These are phyloP conservation scores for Pyricularia pennisetigena DNA, from an alignment of 2,329 filamentous ascomycete species.

Conservation along the genomic window DNA sequence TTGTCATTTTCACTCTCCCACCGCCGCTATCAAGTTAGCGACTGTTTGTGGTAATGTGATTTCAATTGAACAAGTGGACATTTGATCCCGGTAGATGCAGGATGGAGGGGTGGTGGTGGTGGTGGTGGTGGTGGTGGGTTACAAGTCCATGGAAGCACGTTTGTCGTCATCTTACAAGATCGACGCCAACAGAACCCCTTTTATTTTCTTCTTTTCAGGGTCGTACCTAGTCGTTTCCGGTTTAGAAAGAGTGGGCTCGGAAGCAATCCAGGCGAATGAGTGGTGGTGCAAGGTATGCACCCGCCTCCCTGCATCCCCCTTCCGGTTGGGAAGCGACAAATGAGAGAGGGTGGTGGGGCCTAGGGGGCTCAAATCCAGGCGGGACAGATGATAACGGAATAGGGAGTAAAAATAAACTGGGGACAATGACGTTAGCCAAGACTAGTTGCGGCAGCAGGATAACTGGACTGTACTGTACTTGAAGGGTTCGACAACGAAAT, in stretches of 20 bases:
- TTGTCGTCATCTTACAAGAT: background rate
- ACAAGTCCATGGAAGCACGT: background rate
- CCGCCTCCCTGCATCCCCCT: background rate
- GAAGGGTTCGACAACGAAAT: background rate
- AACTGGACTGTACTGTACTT: no score
- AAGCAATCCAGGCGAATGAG: background rate
- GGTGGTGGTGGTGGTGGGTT: background rate
- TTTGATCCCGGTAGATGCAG: background rate
- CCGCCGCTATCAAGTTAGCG: no score
- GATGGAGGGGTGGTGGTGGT: background rate
- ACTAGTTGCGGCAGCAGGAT: background rate
- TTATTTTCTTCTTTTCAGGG: background rate
- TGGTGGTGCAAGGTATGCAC: background rate
- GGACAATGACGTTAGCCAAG: background rate
- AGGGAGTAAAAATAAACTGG: background rate
- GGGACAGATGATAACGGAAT: background rate
- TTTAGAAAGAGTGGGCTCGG: background rate
- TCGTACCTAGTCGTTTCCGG: background rate
- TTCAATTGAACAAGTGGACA: background rate
- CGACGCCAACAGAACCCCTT: background rate
- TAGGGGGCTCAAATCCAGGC: background rate
- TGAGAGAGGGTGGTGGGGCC: background rate
- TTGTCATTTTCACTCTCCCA: background rate
- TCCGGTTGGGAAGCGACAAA: background rate
- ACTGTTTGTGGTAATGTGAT: background rate